Base-by-base conservation (phyloP, 805 yeast genomes). In the Ogataea zsoltii region DNA sequence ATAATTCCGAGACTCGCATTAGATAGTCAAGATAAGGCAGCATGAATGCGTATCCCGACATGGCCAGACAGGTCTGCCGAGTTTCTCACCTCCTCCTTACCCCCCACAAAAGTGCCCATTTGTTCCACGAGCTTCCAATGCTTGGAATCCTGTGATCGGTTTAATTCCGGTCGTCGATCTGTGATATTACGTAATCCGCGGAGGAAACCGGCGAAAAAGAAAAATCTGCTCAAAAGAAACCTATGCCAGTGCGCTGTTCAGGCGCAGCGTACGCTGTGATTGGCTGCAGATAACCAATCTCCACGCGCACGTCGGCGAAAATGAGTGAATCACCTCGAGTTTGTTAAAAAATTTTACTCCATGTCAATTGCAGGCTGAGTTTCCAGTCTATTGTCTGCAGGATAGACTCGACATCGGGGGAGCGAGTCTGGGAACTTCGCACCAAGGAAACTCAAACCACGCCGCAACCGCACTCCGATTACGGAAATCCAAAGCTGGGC, bases 211-310 rank as follows among this genome's bases (percentile, higher is more conserved):
- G 13, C 31, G 7, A 13, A 11, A 11, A 13, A 11, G 13, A 16
- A 15, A 13, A 14, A n/a, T 7, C 18, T 16, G 9, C 13, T 14
- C 17, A 37, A 26, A 41, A 41, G 31, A 41, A 41, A 33, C 7
- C 25, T 21, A 9, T n/a, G 9, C 25, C 9, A 21, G 7, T 21
- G 25, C 25, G 25, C 7, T 21, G 25, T 21, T 5, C 25, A 28
- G 31, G 11, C 10, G 13, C 6, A 28, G 14, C 31, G 43, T 15
- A 7, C 10, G 12, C 26, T 44, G 26, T 51, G 47, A 51, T 51
- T 51, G 55, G 55, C 47, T 32, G 38, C 41, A 51, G 55, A 51
- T 51, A 51, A 51, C 30, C 17, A 26, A 26, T 37, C 40, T 26
- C 12, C 25, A 10, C 31, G 32, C 13, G 40, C 32, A 28, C 31